phyloP scores from a whole-genome alignment of 768 basidiomycete genomes.

The Suillus discolor region DNA sequence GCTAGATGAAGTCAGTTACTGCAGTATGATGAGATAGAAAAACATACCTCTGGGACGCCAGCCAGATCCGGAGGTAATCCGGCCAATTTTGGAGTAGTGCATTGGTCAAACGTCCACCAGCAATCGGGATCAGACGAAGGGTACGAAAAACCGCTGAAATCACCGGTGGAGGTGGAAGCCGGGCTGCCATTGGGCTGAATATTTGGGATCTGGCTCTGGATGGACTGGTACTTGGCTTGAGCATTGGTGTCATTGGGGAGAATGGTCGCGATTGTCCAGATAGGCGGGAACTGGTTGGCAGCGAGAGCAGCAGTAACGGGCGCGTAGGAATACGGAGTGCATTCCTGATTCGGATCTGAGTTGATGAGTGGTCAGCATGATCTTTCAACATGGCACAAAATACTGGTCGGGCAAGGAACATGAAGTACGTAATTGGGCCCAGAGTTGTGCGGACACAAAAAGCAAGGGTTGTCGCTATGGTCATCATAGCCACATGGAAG shows the following conservation, averaged over 20 bases:
- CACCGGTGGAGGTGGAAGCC: constrained; percentile 26
- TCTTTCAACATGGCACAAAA: not conserved
- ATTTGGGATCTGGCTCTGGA: constrained; percentile 48
- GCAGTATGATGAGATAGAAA: not conserved
- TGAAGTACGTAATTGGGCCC: not conserved
- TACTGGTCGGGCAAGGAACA: not conserved
- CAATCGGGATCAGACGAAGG: constrained; percentile 49
- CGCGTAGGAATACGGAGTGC: constrained; percentile 44
- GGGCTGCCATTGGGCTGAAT: constrained; percentile 41
- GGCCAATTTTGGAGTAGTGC: constrained; percentile 47
- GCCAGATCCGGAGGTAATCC: constrained; percentile 48
- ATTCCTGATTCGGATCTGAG: constrained; percentile 41
- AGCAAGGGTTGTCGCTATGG: too few relatives aligned
- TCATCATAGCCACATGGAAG: not conserved
- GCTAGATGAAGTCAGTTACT: constrained; percentile 31
- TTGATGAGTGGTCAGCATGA: not conserved
- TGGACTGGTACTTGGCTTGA: constrained; percentile 43
- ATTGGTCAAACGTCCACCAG: constrained; percentile 43
- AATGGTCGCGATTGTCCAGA: constrained; percentile 49
- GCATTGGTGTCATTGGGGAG: constrained; percentile 46
- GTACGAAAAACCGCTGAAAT: constrained; percentile 39
- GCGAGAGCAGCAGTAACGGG: constrained; percentile 34
- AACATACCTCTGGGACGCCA: constrained; percentile 48
- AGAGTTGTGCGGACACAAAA: not conserved
- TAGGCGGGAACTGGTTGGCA: constrained; percentile 40